Percentiles rank a stretch among this genome's conserved stretches.
Evolutionary conservation across 805 yeast species (phyloP).

Genomic region (Tetrapisispora pingtungensis): DNA sequence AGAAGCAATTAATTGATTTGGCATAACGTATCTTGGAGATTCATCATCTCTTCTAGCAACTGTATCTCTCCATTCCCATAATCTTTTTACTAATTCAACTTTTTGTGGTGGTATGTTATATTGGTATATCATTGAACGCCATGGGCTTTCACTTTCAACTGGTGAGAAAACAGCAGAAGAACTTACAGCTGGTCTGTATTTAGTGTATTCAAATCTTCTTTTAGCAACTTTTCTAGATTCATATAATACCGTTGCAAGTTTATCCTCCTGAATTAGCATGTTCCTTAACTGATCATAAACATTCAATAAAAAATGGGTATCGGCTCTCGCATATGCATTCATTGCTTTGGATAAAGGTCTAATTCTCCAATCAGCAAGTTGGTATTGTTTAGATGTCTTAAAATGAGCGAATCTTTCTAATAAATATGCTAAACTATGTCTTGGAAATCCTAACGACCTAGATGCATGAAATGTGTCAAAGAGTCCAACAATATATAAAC

Average conservation of each 20-base stretch:
- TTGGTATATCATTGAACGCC: slow-evolving; percentile 51
- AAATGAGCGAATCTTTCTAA: slow-evolving; percentile 73
- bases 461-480: slow-evolving; percentile 94
- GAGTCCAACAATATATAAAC: slow-evolving; percentile 76
- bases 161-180: slow-evolving; percentile 37
- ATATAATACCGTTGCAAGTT: slow-evolving; percentile 51
- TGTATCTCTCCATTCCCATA: slow-evolving; percentile 77
- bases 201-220: slow-evolving; percentile 72
- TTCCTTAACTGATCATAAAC: slow-evolving; percentile 69
- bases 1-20: slow-evolving; percentile 63
- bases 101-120: slow-evolving; percentile 51
- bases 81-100: slow-evolving; percentile 44
- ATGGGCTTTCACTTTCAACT: slow-evolving; percentile 51
- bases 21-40: slow-evolving; percentile 72
- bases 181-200: slow-evolving; percentile 39
- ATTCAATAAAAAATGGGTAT: slow-evolving; percentile 81
- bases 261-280: slow-evolving; percentile 41
- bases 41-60: slow-evolving; percentile 74
- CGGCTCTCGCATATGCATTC: slow-evolving; percentile 84
- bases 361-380: slow-evolving; percentile 91
- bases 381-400: slow-evolving; percentile 87
- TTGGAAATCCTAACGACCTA: slow-evolving; percentile 65
- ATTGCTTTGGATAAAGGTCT: slow-evolving; percentile 73
- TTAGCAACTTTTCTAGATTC: slow-evolving; percentile 73
- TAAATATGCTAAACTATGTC: slow-evolving; percentile 73